Evolutionary conservation across 139 green algal genomes (phyloP).

Genomic region (Ettlia oleoabundans): DNA sequence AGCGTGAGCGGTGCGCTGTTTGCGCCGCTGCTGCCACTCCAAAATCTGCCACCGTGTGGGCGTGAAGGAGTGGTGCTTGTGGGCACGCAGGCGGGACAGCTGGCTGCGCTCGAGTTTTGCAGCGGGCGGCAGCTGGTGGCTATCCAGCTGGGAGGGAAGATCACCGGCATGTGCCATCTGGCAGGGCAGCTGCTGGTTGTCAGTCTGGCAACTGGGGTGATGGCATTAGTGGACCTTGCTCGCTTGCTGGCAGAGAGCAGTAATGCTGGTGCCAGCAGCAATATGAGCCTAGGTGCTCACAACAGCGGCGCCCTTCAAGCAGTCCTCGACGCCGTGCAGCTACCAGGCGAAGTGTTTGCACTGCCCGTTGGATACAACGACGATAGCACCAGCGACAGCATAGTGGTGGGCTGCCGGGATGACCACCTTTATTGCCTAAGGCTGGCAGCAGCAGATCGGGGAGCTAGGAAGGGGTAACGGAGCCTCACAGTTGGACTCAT

Average conservation of each 20-base stretch:
- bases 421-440: slow-evolving; percentile 56
- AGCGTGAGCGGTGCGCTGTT: background rate
- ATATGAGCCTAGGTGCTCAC: too few relatives aligned
- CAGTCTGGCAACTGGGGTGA: background rate
- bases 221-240: background rate
- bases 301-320: too few relatives aligned
- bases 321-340: slow-evolving; percentile 14
- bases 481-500: too few relatives aligned
- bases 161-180: slow-evolving; percentile 17
- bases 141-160: background rate
- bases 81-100: slow-evolving; percentile 13
- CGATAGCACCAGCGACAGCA: background rate
- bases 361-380: too few relatives aligned
- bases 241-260: too few relatives aligned
- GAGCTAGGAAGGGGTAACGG: background rate
- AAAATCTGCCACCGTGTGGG: background rate
- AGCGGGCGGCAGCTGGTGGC: background rate
- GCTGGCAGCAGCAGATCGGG: background rate
- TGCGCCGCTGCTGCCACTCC: slow-evolving; percentile 23
- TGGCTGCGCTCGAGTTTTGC: background rate
- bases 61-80: slow-evolving; percentile 3
- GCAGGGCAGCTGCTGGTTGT: background rate
- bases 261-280: too few relatives aligned
- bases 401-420: slow-evolving; percentile 48
- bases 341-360: slow-evolving; percentile 48